These are phyloP conservation scores for Cryphonectria naterciae DNA, from an alignment of 2,329 filamentous ascomycete genomes.

Conservation along the genomic window DNA sequence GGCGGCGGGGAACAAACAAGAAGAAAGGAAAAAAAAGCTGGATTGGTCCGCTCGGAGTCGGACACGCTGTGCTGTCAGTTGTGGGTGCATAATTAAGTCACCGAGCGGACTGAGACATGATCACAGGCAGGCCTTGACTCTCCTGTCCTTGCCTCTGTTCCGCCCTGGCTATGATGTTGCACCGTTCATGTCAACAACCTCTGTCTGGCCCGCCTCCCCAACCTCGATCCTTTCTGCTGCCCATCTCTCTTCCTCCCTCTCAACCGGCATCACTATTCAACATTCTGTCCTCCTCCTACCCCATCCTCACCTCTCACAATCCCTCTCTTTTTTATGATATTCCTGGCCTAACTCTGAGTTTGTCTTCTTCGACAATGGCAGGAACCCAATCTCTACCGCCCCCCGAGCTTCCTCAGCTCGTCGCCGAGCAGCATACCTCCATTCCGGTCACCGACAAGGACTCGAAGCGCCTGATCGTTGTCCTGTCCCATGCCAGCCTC, in stretches of 20 bases:
- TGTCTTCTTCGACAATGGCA: conserved; percentile 44
- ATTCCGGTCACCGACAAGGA: conserved; percentile 88
- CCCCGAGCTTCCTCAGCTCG: conserved; percentile 85
- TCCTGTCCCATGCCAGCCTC: conserved; percentile 94
- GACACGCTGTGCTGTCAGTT: not conserved
- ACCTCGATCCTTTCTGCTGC: not conserved
- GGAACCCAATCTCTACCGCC: conserved; percentile 95
- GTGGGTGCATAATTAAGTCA: conserved; percentile 7
- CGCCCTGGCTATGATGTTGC: conserved; percentile 1
- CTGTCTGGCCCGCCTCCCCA: not conserved
- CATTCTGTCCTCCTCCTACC: no score
- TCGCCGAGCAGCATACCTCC: conserved; percentile 87
- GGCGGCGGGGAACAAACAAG: not conserved
- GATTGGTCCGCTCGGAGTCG: not conserved
- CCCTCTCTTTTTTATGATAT: conserved; percentile 23
- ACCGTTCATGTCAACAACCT: not conserved
- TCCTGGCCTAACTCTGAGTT: conserved; percentile 29
- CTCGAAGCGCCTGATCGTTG: conserved; percentile 88
- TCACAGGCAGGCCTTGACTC: not conserved
- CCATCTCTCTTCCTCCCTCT: not conserved
- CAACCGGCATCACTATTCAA: not conserved
- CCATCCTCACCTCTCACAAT: not conserved
- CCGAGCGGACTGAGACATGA: not conserved
- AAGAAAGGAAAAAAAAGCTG: no score
- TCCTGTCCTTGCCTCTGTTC: not conserved